Base-by-base conservation (phyloP, 1,139 yeast genomes). In the Lodderomyces orthopsilosis region DNA sequence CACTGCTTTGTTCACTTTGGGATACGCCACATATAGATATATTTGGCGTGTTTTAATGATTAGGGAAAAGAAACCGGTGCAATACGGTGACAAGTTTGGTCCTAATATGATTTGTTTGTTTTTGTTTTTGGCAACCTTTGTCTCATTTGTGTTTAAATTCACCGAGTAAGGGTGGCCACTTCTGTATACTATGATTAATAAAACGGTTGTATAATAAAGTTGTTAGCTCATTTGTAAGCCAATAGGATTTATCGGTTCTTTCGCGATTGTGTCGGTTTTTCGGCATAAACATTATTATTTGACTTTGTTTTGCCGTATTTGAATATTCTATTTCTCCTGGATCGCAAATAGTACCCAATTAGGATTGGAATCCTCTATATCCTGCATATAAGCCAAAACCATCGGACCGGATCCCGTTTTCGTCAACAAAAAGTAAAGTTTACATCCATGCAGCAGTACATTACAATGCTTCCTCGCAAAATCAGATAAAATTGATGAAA, bases 31-130 rank as follows among this genome's bases (percentile, higher is more conserved):
- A 15, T 77, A 73, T 53, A 77, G 79, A 56, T 93, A 90, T 64
- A 66, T 90, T 39, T 85, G 87, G 82, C 80, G 98, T 65, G 93
- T 90, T 7, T 63, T 81, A 43, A 84, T 84, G 62, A 89, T 93
- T 54, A 81, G 98, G 59, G 77, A 80, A 51, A 88, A 89, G 70
- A 80, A 81, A 50, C 89, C 94, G 1, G 87, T 82, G 24, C 78
- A 87, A 50, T 93, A 93, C 58, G 96, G 88, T 53, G 98, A 93
- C 65, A 81, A 76, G 57, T 63, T 83, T 52, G 98, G 98, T 1
- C 98, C 98, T 17, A 84, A 85, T 50, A 74, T 82, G 62, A 81
- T 93, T 45, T 91, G 97, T 69, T 65, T 68, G 19, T 85, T 85
- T 43, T 70, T 93, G 53, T 83, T 87, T 7, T 67, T 82, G 2